Base-by-base conservation (phyloP, 2,329 filamentous ascomycete genomes). In the Penicillium hordei region DNA sequence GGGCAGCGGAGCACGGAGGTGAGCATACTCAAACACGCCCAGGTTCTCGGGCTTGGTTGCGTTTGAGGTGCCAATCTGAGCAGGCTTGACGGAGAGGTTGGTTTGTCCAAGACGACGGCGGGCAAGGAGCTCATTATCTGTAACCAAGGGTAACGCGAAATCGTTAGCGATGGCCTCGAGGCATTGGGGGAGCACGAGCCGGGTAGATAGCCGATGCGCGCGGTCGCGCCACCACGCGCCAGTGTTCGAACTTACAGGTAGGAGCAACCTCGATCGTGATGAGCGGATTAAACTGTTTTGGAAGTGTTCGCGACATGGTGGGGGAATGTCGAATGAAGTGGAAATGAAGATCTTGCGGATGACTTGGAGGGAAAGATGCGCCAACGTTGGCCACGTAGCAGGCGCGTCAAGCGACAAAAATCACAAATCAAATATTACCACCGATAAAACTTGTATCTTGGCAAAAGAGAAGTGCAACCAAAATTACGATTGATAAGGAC, bases 1-100 rank as follows among this genome's bases (percentile, higher is more conserved):
- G 49, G 94, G 94, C 46, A 99, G 80, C 15, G 94, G 93, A 60
- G 93, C 93, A 70, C 93, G 89, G 49, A 99, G 83, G 74, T 99
- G 94, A 64, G 93, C 93, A 76, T 99, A 99, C 76, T 97, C 94
- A 73, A 99, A 96, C 46, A 88, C 86, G 51, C 91, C 91, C 60
- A 94, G 81, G 65, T 89, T 87, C 65, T 88, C 83, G 46, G 86
- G 81, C 72, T 91, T 90, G 56, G 87, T 85, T 62, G 91, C 88
- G 74, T 87, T 89, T 39, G 84, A 83, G 10, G 85, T 85, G 59
- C 85, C 86, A n/a, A 88, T 80, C 66, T 89, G 86, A 34, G 88
- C 86, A 69, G 91, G 87, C 79, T 92, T 94, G 52, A 93, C 87
- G 10, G 88, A 87, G 63, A 99, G 83, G 76, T 95, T 90, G 25